Conservation (phyloP, 257 asterid genomes). For the Eucommia ulmoides region DNA sequence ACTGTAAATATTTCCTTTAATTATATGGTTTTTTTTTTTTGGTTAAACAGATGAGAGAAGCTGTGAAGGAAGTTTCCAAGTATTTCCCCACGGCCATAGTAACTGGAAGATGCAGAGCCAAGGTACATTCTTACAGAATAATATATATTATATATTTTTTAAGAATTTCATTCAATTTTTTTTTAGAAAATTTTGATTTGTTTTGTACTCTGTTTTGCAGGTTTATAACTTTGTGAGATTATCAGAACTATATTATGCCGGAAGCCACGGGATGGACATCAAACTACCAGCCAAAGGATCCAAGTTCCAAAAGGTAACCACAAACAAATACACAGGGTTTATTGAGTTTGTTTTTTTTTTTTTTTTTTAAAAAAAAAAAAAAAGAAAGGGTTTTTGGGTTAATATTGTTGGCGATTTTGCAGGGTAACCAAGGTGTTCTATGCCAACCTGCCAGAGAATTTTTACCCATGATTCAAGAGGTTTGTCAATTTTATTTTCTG, state of each 20-base stretch:
- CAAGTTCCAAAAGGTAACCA: neutral
- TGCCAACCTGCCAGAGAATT: conserved; percentile 88
- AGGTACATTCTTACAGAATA: conserved; percentile 34
- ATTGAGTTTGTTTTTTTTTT: too few species aligned
- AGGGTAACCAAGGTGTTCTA: conserved; percentile 66
- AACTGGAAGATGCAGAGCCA: conserved; percentile 70
- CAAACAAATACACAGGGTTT: too few species aligned
- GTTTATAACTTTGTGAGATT: conserved; percentile 51
- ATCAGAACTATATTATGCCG: conserved; percentile 84
- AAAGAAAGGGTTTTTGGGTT: too few species aligned
- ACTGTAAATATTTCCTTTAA: neutral
- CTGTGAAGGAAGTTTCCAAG: conserved; percentile 56
- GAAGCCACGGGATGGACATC: conserved; percentile 98
- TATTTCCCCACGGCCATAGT: conserved; percentile 82
- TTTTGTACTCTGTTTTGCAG: too few species aligned
- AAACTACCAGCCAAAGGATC: conserved; percentile 65
- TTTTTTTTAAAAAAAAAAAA: too few species aligned
- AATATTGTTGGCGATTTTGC: conserved; percentile 16
- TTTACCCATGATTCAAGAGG: conserved; percentile 79
- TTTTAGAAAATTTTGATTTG: too few species aligned
- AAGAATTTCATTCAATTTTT: too few species aligned
- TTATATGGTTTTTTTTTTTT: neutral
- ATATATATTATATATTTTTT: too few species aligned
- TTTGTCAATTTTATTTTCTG: conserved; percentile 15
- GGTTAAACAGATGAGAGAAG: conserved; percentile 56